Evolutionary conservation across 352 stramenopile species (phyloP), one percentile per base, ranked within the genome.

Genomic region (Pythium rishiriense): DNA sequence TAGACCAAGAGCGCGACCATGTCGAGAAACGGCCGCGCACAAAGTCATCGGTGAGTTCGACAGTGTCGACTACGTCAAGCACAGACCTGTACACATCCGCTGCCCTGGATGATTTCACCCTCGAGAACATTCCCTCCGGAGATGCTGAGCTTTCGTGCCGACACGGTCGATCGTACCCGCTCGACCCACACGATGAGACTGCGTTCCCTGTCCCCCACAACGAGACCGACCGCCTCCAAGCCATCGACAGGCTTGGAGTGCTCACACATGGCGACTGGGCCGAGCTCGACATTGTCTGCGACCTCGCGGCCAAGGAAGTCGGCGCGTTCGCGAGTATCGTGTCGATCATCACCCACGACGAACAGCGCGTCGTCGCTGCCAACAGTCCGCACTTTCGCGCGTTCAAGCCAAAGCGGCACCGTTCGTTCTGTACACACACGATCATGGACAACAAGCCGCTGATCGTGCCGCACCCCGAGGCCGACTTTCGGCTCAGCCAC

Each of bases 201-300:
- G 14, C 25, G 28, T 60, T 42, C 26, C 77, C 76, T 7, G 61
- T 79, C 17, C 63, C 69, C 7, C 48, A 41, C 15, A 85, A 82
- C 58, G 82, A 91, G 47, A 55, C 61, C 29, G 33, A 77, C 28
- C 79, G 82, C 29, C 45, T 88, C 3, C 45, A 80, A 41, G 57
- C 74, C 1, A 84, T 91, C 58, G 61, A 73, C 29, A 62, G 75
- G 26, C 58, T 69, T 10, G 68, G 73, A 45, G 45, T 62, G 10
- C 51, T 88, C 24, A 53, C 73, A 37, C 52, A 83, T 21, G 68
- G 70, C 10, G 61, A 76, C 17, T 69, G 77, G 22, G 75, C 81
- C 12, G 82, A 91, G 50, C 72, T 91, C 11, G 73, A 82, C 19
- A 84, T 88, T 53, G 82, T 91, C 51, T 91, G 82, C 62, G 74